Base-by-base conservation (phyloP, 2,329 filamentous ascomycete genomes). In the Coleophoma crateriformis region DNA sequence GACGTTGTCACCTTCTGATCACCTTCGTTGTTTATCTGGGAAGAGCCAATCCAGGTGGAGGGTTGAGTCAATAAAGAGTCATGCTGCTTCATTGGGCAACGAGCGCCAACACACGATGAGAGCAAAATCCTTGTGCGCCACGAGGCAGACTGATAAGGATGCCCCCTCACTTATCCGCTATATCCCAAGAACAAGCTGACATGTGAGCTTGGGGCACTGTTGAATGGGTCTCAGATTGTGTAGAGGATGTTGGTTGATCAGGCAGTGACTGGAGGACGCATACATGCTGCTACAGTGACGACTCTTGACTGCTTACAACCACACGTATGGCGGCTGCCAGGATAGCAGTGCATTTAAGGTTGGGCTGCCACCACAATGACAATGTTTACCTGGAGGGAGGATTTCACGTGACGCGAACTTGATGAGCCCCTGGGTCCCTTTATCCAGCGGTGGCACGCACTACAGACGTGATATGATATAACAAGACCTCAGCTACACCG, bases 131-230 rank as follows among this genome's bases (percentile, higher is more conserved):
- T 54, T 55, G 54, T 47, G 34, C 46, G 49, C 49, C 49, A 53
- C 50, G 54, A 57, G 50, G 57, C 54, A 58, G 54, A 53, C 46
- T 38, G 53, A 58, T 56, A 55, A 50, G 49, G 43, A n/a, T 14
- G 35, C 35, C 13, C 15, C 35, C 35, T n/a, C 14, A n/a, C 35
- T n/a, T 38, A 38, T 17, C 35, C 15, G 14, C 43, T 10, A 17
- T 46, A 12, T n/a, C 43, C 35, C 11, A 7, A 38, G 13, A 38
- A 38, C 35, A 38, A 38, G 13, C 15, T 17, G 15, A 14, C 15
- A 38, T 38, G 35, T 38, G 14, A 38, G 35, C 35, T 38, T 38
- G 35, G 11, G 35, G 7, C 7, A 14, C 35, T 14, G 6, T 17
- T 38, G 35, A 17, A 38, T 38, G 12, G 35, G 35, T 38, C 35